A percentile compares a stretch with the other conserved stretches of the same genome.
phyloP scores from a whole-genome alignment of 305 asterid genomes.

The Vinca major region DNA sequence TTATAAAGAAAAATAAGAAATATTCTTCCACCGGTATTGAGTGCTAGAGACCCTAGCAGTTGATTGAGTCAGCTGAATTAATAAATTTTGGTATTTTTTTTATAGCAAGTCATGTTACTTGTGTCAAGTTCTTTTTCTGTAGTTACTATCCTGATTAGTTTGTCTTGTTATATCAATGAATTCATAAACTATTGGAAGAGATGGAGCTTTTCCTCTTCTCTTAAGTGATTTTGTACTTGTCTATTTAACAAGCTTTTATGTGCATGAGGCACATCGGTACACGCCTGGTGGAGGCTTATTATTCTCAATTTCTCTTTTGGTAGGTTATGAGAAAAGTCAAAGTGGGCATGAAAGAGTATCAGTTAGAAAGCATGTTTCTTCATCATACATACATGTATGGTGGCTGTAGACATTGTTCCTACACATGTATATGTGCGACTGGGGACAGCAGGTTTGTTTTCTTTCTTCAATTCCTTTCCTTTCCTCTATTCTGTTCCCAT shows the following conservation, averaged over 20 bases:
- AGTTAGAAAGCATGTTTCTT: conserved; percentile 87
- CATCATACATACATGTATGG: conserved; percentile 98
- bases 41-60: neutral
- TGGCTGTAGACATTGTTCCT: conserved; percentile 93
- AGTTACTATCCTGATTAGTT: neutral
- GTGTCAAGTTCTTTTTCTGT: no score
- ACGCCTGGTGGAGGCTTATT: neutral
- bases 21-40: neutral
- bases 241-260: neutral
- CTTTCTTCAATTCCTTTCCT: conserved; percentile 1
- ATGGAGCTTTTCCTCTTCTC: neutral
- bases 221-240: neutral
- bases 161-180: neutral
- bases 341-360: conserved; percentile 89
- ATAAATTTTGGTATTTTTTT: neutral
- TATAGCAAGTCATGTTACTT: no score
- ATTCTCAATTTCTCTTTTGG: conserved; percentile 20
- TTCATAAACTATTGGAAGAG: neutral
- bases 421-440: conserved; percentile 93
- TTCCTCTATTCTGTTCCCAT: neutral
- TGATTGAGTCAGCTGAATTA: neutral
- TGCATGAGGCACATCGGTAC: neutral
- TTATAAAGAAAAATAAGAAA: neutral
- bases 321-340: conserved; percentile 79
- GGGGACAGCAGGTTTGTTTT: conserved; percentile 61